Base-by-base conservation (phyloP, 2,329 filamentous ascomycete species). In the Arthrobotrys iridis region DNA sequence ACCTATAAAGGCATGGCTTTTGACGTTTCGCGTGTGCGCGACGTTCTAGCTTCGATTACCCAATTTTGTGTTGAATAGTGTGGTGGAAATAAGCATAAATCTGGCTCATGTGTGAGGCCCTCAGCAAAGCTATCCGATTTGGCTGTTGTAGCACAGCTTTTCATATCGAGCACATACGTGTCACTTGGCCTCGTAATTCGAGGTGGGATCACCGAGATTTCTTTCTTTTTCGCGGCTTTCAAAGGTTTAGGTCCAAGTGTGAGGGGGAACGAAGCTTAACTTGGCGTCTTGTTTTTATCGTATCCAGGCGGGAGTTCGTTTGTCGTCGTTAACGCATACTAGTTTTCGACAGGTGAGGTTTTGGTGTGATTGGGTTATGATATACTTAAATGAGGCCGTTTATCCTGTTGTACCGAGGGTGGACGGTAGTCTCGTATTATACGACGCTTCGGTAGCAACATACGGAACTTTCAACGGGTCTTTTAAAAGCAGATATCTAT, bases 301-400 rank as follows among this genome's bases (percentile, higher is more conserved):
- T 55, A n/a, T 55, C 30, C 28, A 55, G 50, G 28, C 50, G 50
- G 50, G 50, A n/a, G n/a, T 55, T 55, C 50, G 50, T 30, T 55
- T 55, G 50, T 55, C 30, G 50, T 55, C 50, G 50, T 55, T 55
- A 55, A 55, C 22, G 50, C 30, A 55, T 55, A 37, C 50, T 30
- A 7, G 10, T 55, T 55, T 18, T 55, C 37, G 50, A 55, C 30
- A 37, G 50, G 50, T 55, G 30, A n/a, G 50, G 50, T 30, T 55
- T 37, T 55, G 50, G 50, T 22, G 28, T 24, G 26, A 28, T 37
- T 33, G 50, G n/a, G 28, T 24, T 10, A 20, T 37, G 30, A 18
- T 55, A 22, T 55, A 13, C 50, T 55, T 22, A 55, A 55, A 55
- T 11, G 18, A 30, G 50, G 7, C n/a, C 10, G 15, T 37, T 37